A percentile compares a stretch with the other conserved stretches of the same genome.
Evolutionary conservation across 225 moss, liverwort and hornwort genomes (phyloP).

Genomic region (Neckera pumila): DNA sequence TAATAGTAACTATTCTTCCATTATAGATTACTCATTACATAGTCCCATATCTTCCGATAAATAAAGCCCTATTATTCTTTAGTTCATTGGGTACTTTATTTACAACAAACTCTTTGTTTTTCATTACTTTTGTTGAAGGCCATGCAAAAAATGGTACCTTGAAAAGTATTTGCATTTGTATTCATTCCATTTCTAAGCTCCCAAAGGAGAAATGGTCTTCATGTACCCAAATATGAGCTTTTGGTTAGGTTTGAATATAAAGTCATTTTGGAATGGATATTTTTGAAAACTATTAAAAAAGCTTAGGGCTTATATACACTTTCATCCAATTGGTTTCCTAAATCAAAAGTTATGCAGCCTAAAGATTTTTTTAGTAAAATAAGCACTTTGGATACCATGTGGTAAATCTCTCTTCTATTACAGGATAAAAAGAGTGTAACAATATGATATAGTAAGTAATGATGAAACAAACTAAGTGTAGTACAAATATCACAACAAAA

Average conservation of each 20-base stretch:
- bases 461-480: neutral
- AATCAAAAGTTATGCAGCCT: accelerated
- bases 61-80: neutral
- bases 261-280: neutral
- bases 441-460: neutral
- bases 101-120: neutral
- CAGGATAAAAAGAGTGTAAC: neutral
- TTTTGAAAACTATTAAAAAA: neutral
- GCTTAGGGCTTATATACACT: neutral
- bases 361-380: neutral
- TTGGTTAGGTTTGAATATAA: neutral
- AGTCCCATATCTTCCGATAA: neutral
- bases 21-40: neutral
- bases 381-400: neutral
- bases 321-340: neutral
- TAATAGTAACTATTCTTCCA: too few species aligned
- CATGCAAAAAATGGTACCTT: too few species aligned
- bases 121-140: neutral
- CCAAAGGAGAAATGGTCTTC: neutral
- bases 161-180: too few species aligned
- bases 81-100: neutral
- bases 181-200: too few species aligned
- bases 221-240: neutral
- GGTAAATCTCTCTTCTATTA: neutral
- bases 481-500: neutral